Evolutionary conservation across 768 basidiomycete species (phyloP).

Genomic region (Galerina sulciceps): DNA sequence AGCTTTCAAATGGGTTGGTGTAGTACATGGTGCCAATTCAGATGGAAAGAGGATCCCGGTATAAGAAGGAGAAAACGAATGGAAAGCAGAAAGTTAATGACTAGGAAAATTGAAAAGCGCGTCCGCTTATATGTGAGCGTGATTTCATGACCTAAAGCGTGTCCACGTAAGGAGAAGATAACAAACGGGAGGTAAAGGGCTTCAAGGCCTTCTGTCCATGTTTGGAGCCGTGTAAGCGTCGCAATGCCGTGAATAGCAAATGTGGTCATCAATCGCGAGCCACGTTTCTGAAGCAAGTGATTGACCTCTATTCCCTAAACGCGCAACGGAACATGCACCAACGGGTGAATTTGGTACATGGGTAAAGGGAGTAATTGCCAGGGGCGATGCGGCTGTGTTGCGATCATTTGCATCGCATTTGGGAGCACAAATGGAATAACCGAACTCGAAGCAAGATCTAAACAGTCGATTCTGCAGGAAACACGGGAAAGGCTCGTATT

Average conservation of each 20-base stretch:
- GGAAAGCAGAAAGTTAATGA: background rate
- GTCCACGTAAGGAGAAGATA: background rate
- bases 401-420: background rate
- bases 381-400: background rate
- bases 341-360: background rate
- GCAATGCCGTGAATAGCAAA: background rate
- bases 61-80: background rate
- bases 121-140: background rate
- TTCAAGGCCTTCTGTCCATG: slow-evolving; percentile 13
- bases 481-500: background rate
- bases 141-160: background rate
- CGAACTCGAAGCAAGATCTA: background rate
- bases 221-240: background rate
- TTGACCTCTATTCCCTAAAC: background rate
- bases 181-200: slow-evolving; percentile 9
- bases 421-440: slow-evolving; percentile 4
- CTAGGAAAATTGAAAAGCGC: background rate
- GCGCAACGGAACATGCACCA: background rate
- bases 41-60: background rate
- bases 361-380: background rate
- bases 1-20: slow-evolving; percentile 45
- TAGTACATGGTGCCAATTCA: slow-evolving; percentile 27
- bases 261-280: background rate
- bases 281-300: slow-evolving; percentile 7
- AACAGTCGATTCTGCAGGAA: background rate